Conservation (phyloP, 371 early-diverging fungal genomes). For the Saksenaea oblongispora region DNA sequence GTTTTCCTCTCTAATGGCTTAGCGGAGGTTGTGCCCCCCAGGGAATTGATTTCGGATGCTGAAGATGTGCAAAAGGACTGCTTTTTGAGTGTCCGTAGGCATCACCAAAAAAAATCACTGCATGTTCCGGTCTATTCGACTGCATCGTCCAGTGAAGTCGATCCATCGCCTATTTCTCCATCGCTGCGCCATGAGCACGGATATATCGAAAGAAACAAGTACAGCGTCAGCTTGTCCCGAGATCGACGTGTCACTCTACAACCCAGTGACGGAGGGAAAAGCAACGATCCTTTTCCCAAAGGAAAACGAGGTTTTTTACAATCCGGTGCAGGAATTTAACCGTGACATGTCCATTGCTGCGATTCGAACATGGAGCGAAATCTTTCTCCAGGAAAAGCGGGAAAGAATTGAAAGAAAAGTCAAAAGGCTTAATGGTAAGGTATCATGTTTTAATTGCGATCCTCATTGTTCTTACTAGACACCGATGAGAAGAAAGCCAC, state of each 20-base stretch:
- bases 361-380: conserved; percentile 87
- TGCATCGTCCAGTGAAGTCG: background rate
- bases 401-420: conserved; percentile 52
- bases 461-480: conserved; percentile 15
- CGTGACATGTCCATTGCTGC: conserved; percentile 95
- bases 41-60: too few relatives aligned
- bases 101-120: background rate
- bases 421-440: conserved; percentile 34
- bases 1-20: too few relatives aligned
- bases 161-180: background rate
- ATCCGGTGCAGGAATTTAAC: conserved; percentile 98
- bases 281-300: conserved; percentile 92
- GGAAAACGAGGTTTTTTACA: conserved; percentile 97
- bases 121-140: background rate
- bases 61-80: too few relatives aligned
- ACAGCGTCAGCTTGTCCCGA: conserved; percentile 10
- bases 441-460: background rate
- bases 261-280: conserved; percentile 76
- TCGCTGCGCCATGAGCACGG: background rate
- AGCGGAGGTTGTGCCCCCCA: too few relatives aligned
- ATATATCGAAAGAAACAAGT: background rate
- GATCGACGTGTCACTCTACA: conserved; percentile 50
- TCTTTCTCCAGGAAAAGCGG: conserved; percentile 59
- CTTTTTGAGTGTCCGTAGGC: too few relatives aligned
- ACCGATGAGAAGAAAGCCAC: conserved; percentile 22